Evolutionary conservation across 768 basidiomycete genomes (phyloP).

Genomic region (Chalciporus sphaerocephalus): DNA sequence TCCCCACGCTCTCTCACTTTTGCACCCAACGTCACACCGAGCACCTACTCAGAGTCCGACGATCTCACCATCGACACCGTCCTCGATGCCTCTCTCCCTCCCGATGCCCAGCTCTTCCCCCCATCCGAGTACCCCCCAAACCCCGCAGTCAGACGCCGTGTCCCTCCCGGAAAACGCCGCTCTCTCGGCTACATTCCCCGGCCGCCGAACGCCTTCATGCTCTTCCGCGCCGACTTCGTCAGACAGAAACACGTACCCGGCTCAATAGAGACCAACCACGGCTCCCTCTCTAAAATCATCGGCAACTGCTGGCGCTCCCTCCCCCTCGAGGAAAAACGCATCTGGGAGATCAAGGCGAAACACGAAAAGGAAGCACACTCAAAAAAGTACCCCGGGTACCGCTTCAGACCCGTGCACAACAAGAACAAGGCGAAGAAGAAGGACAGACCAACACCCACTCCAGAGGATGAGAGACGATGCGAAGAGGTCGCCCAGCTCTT

Average conservation of each 20-base stretch:
- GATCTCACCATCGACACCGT: conserved; percentile 20
- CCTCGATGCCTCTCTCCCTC: conserved; percentile 30
- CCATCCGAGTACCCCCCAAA: conserved; percentile 43
- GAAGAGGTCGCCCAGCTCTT: conserved; percentile 61
- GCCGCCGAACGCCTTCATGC: conserved; percentile 34
- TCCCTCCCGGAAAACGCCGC: conserved; percentile 58
- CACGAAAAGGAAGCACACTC: conserved; percentile 72
- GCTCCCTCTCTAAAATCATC: conserved; percentile 47
- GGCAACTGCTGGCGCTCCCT: conserved; percentile 63
- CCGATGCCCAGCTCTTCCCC: conserved; percentile 47
- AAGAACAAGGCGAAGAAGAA: conserved; percentile 45
- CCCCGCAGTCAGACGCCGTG: conserved; percentile 42
- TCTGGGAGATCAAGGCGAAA: conserved; percentile 72
- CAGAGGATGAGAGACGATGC: conserved; percentile 31
- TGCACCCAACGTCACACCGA: conserved; percentile 58
- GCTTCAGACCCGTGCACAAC: conserved; percentile 43
- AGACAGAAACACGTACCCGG: conserved; percentile 47
- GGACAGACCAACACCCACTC: conserved; percentile 15
- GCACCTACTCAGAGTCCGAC: conserved; percentile 41
- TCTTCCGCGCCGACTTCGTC: conserved; percentile 36
- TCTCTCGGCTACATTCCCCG: conserved; percentile 43
- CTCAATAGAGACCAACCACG: conserved; percentile 47
- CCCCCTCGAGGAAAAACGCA: conserved; percentile 62
- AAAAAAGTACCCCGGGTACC: conserved; percentile 60
- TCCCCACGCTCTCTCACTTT: conserved; percentile 54